These are phyloP conservation scores for Penicillium decumbens DNA, from an alignment of 2,329 filamentous ascomycete genomes.

Conservation along the genomic window DNA sequence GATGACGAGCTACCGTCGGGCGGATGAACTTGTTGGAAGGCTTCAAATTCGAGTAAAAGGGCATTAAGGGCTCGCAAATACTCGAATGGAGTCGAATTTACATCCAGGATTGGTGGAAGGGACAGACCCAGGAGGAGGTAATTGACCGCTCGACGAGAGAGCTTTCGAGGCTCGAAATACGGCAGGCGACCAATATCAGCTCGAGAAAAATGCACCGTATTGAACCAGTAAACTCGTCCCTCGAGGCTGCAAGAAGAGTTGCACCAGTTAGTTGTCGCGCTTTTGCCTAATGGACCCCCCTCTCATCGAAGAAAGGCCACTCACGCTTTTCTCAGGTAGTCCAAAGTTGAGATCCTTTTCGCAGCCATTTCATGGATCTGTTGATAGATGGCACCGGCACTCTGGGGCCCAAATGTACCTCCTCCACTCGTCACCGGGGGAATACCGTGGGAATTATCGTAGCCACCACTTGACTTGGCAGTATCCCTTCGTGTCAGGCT, in stretches of 20 bases:
- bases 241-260: slow-evolving; percentile 62
- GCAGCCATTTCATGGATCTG: slow-evolving; percentile 78
- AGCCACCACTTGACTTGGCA: slow-evolving; percentile 29
- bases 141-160: slow-evolving; percentile 86
- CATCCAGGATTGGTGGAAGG: slow-evolving; percentile 80
- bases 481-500: slow-evolving; percentile 34
- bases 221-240: slow-evolving; percentile 96
- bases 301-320: slow-evolving; percentile 33
- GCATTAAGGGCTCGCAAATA: slow-evolving; percentile 83
- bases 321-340: slow-evolving; percentile 88
- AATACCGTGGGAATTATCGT: slow-evolving; percentile 25
- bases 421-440: slow-evolving; percentile 31
- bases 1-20: slow-evolving; percentile 66
- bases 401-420: slow-evolving; percentile 42
- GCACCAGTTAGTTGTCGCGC: background rate
- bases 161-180: slow-evolving; percentile 77
- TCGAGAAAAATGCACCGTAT: slow-evolving; percentile 87
- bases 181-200: slow-evolving; percentile 74
- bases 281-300: background rate
- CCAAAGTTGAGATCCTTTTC: slow-evolving; percentile 89
- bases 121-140: slow-evolving; percentile 90
- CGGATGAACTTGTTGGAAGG: slow-evolving; percentile 82
- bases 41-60: slow-evolving; percentile 85
- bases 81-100: slow-evolving; percentile 72
- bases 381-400: slow-evolving; percentile 56